A percentile compares a stretch with the other conserved stretches of the same genome.
Evolutionary conservation across 768 basidiomycete species (phyloP).

Genomic region (Rhizopogon vesiculosus): DNA sequence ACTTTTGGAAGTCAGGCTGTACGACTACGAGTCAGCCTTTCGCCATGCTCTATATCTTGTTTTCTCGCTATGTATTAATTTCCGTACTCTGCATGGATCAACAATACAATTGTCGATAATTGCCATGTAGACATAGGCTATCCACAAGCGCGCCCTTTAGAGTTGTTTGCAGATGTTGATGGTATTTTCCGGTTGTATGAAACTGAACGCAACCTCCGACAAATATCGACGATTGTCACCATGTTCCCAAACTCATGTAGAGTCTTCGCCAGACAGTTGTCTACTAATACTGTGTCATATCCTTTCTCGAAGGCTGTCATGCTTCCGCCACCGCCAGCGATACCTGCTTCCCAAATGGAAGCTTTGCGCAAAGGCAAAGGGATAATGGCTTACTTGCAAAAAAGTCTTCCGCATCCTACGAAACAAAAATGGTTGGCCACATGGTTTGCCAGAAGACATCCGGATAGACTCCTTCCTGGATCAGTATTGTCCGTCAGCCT

Average conservation of each 20-base stretch:
- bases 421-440: conserved; percentile 65
- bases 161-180: conserved; percentile 3
- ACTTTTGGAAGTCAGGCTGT: not conserved
- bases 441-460: conserved; percentile 69
- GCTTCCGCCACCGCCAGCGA: conserved; percentile 40
- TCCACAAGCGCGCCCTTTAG: not conserved
- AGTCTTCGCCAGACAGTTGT: conserved; percentile 18
- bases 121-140: not conserved
- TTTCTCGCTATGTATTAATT: conserved; percentile 10
- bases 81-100: conserved; percentile 8
- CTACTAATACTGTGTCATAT: conserved; percentile 33
- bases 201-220: not conserved
- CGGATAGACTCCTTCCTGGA: conserved; percentile 68
- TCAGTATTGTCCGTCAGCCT: conserved; percentile 81
- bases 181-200: conserved; percentile 5
- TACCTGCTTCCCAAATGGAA: conserved; percentile 31
- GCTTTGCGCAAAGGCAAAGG: conserved; percentile 65
- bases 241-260: conserved; percentile 11
- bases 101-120: conserved; percentile 28
- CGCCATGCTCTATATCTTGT: not conserved
- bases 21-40: conserved; percentile 7
- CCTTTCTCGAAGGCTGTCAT: conserved; percentile 73
- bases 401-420: conserved; percentile 59
- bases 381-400: conserved; percentile 69
- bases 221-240: not conserved